phyloP scores from a whole-genome alignment of 2,329 filamentous ascomycete genomes.

The Macroventuria anomochaeta region DNA sequence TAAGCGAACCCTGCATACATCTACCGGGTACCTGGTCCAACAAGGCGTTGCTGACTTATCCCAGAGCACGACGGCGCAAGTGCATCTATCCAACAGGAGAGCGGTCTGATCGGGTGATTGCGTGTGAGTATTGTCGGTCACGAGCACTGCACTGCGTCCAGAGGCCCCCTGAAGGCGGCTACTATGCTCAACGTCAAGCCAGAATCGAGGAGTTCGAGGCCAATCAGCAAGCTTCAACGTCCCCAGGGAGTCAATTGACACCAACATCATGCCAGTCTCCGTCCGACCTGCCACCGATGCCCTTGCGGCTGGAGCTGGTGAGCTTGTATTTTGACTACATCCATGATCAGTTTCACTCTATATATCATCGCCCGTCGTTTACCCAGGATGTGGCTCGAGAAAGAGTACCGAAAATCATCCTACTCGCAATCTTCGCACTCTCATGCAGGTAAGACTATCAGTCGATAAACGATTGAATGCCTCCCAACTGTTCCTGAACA shows the following conservation, averaged over 20 bases:
- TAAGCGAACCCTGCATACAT: conserved; percentile 18
- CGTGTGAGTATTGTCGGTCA: conserved; percentile 29
- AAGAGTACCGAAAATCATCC: conserved; percentile 24
- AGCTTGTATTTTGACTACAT: conserved; percentile 36
- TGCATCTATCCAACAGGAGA: conserved; percentile 28
- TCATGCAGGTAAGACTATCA: conserved; percentile 21
- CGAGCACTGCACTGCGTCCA: conserved; percentile 30
- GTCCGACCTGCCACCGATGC: conserved; percentile 22
- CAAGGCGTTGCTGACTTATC: conserved; percentile 12
- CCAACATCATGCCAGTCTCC: conserved; percentile 12
- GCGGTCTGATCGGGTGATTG: conserved; percentile 16
- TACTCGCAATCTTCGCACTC: conserved; percentile 31
- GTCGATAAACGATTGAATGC: not conserved
- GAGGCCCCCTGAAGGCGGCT: conserved; percentile 32
- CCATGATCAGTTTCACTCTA: conserved; percentile 34
- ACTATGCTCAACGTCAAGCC: conserved; percentile 32
- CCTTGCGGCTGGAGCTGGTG: conserved; percentile 25
- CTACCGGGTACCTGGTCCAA: conserved; percentile 5
- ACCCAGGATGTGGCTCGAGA: conserved; percentile 25
- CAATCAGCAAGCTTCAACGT: conserved; percentile 12
- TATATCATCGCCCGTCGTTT: conserved; percentile 32
- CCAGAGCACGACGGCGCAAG: conserved; percentile 31
- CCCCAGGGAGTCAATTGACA: not conserved
- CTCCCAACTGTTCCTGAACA: not conserved
- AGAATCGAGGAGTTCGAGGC: conserved; percentile 19